Evolutionary conservation across 192 early-diverging fungal genomes (phyloP).

Genomic region (Gaertneriomyces semiglobifer): DNA sequence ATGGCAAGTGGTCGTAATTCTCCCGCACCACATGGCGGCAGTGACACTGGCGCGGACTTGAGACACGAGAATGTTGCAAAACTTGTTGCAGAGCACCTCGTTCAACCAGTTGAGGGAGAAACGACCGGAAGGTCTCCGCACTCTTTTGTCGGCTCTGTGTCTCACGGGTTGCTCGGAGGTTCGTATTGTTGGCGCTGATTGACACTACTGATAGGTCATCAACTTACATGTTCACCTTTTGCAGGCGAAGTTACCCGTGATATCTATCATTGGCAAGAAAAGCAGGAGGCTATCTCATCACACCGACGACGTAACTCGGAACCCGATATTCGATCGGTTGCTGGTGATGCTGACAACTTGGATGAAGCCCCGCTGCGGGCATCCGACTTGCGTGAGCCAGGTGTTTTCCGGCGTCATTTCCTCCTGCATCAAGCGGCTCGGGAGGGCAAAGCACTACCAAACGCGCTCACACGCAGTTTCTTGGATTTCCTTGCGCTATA

Average conservation of each 20-base stretch:
- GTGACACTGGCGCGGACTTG: conserved; percentile 9
- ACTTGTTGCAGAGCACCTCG: conserved; percentile 37
- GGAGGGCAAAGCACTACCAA: conserved; percentile 61
- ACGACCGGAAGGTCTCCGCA: conserved; percentile 8
- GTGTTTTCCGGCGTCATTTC: conserved; percentile 87
- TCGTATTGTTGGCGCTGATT: neutral
- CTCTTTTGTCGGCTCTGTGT: conserved; percentile 34
- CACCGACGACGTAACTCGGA: conserved; percentile 41
- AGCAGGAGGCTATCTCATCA: conserved; percentile 15
- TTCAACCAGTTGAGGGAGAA: conserved; percentile 15
- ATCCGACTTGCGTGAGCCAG: conserved; percentile 69
- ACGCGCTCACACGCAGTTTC: conserved; percentile 82
- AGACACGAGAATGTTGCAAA: conserved; percentile 25
- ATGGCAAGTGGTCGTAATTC: neutral
- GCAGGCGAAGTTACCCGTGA: conserved; percentile 77
- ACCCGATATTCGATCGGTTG: conserved; percentile 34
- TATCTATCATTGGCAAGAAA: conserved; percentile 85
- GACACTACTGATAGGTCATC: neutral
- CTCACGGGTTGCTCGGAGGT: conserved; percentile 41
- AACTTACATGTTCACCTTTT: neutral
- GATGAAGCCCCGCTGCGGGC: conserved; percentile 27
- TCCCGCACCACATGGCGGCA: neutral
- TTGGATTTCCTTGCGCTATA: conserved; percentile 90
- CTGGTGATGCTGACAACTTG: neutral
- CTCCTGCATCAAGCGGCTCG: conserved; percentile 66